A percentile compares a stretch with the other conserved stretches of the same genome.
Conservation (phyloP, 768 basidiomycete species). For the Ramaria sp. region DNA sequence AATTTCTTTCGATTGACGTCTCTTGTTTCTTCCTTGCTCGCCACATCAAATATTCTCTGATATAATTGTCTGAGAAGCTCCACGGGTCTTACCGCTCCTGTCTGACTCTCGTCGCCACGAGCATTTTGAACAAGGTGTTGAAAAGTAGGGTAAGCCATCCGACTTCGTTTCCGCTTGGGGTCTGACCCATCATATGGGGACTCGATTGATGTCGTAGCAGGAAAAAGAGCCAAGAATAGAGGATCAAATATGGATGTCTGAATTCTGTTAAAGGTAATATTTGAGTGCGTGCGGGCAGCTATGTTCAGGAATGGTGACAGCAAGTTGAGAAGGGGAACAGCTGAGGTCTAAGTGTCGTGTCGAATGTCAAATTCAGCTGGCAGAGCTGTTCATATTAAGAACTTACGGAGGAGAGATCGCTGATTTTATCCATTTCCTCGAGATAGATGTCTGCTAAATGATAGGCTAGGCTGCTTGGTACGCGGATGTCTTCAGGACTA, state of each 20-base stretch:
- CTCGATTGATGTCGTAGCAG: conserved; percentile 17
- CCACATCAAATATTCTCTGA: conserved; percentile 56
- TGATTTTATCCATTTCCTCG: conserved; percentile 67
- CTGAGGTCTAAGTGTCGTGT: conserved; percentile 17
- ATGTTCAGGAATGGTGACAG: conserved; percentile 63
- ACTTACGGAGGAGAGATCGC: conserved; percentile 7
- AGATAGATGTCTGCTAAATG: conserved; percentile 87
- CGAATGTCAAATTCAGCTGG: conserved; percentile 9
- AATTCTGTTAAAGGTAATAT: conserved; percentile 61
- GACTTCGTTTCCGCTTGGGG: conserved; percentile 35
- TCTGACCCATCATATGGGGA: conserved; percentile 26
- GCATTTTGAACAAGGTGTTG: conserved; percentile 36
- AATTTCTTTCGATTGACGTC: conserved; percentile 75
- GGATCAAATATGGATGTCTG: conserved; percentile 60
- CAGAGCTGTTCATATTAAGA: background rate
- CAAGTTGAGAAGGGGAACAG: conserved; percentile 42
- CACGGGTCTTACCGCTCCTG: background rate
- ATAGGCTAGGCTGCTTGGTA: conserved; percentile 69
- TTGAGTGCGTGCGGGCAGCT: conserved; percentile 54
- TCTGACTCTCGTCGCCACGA: background rate
- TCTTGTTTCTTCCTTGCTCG: conserved; percentile 61
- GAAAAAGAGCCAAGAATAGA: conserved; percentile 41
- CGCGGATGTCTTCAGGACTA: conserved; percentile 60
- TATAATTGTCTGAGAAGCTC: conserved; percentile 47
- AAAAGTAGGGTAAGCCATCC: conserved; percentile 29